Evolutionary conservation across 2,329 filamentous ascomycete genomes (phyloP).

Genomic region (Aspergillus piperis): DNA sequence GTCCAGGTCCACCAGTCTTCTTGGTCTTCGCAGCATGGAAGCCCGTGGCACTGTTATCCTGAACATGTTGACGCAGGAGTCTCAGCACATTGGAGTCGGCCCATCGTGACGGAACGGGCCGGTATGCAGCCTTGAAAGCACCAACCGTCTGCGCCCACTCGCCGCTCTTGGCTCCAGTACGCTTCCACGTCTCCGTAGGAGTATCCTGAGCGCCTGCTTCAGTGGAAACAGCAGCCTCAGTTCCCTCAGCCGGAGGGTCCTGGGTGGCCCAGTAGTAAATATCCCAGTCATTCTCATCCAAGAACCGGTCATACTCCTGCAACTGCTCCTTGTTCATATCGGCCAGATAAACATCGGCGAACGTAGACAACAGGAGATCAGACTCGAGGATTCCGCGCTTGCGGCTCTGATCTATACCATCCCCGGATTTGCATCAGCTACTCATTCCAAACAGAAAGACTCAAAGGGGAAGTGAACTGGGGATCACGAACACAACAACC

Average conservation of each 20-base stretch:
- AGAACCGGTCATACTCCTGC: conserved; percentile 82
- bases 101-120: conserved; percentile 86
- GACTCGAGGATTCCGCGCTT: conserved; percentile 96
- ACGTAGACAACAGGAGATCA: conserved; percentile 93
- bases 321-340: conserved; percentile 74
- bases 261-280: conserved; percentile 99
- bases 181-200: conserved; percentile 51
- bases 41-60: conserved; percentile 61
- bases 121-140: conserved; percentile 89
- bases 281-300: conserved; percentile 99
- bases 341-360: conserved; percentile 76
- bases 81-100: conserved; percentile 75
- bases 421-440: not conserved
- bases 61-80: conserved; percentile 79
- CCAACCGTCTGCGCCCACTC: conserved; percentile 98
- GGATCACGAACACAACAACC: conserved; percentile 64
- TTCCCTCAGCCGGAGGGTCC: conserved; percentile 54
- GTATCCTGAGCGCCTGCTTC: conserved; percentile 31
- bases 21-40: conserved; percentile 43
- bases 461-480: not conserved
- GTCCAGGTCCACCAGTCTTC: conserved; percentile 40
- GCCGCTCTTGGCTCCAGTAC: conserved; percentile 59
- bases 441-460: not conserved
- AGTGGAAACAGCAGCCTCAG: conserved; percentile 49
- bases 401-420: conserved; percentile 78